phyloP scores from a whole-genome alignment of 371 early-diverging fungal species.

The Mortierella sp. region DNA sequence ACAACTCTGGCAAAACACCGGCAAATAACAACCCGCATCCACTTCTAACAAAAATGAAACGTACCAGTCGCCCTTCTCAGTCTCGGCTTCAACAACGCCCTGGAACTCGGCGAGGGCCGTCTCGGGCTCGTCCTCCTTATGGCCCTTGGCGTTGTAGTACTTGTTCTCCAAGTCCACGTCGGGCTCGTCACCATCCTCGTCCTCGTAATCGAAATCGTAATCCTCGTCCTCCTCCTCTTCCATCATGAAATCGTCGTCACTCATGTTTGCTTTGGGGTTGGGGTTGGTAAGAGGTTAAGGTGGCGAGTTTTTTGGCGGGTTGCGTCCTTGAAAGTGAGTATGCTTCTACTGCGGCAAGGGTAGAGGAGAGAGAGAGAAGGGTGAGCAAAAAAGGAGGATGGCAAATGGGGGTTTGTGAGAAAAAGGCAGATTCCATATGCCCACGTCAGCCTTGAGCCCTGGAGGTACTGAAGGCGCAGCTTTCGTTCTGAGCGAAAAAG shows the following conservation, averaged over 20 bases:
- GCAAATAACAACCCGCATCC: too few relatives aligned
- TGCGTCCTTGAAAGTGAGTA: too few relatives aligned
- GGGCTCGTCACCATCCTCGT: constrained; percentile 88
- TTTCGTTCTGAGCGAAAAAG: not conserved
- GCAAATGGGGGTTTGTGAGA: not conserved
- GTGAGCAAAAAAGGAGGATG: not conserved
- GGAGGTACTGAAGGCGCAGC: constrained; percentile 15
- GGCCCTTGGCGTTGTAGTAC: constrained; percentile 96
- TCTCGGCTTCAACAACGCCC: constrained; percentile 85
- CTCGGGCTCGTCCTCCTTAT: constrained; percentile 86
- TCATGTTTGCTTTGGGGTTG: constrained; percentile 43
- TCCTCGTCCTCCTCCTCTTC: constrained; percentile 70
- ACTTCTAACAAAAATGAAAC: not conserved
- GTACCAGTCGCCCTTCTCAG: constrained; percentile 89
- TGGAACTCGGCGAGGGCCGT: constrained; percentile 87
- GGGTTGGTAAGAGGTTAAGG: not conserved
- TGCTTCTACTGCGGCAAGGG: constrained; percentile 11
- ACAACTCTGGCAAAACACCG: not conserved
- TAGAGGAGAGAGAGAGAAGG: not conserved
- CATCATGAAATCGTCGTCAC: constrained; percentile 69
- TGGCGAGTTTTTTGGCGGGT: not conserved
- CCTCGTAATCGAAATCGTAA: constrained; percentile 94
- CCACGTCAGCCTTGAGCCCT: constrained; percentile 10
- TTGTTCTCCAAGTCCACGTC: constrained; percentile 93
- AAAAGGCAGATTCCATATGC: not conserved